phyloP scores from a whole-genome alignment of 805 yeast species.

The Wickerhamiella sergipiensis region DNA sequence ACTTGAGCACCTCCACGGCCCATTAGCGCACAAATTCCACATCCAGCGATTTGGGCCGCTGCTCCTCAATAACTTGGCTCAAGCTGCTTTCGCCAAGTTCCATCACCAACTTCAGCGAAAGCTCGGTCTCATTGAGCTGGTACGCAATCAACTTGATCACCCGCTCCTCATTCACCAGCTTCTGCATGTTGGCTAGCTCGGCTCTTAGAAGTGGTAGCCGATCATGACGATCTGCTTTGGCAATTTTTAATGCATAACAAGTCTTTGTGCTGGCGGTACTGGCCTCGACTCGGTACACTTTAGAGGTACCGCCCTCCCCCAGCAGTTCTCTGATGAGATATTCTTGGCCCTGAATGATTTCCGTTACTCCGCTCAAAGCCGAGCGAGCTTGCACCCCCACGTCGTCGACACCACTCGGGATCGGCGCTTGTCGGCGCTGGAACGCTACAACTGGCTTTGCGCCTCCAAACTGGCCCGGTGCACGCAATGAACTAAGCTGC shows the following conservation, averaged over 20 bases:
- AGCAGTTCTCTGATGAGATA: slow-evolving; percentile 66
- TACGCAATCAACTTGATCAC: slow-evolving; percentile 72
- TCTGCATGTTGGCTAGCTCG: slow-evolving; percentile 63
- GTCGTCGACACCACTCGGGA: background rate
- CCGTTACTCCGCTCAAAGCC: background rate
- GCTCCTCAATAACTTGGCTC: slow-evolving; percentile 59
- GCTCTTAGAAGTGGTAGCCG: slow-evolving; percentile 50
- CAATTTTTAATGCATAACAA: slow-evolving; percentile 68
- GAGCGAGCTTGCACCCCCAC: background rate
- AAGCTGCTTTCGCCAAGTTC: slow-evolving; percentile 91
- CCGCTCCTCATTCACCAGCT: slow-evolving; percentile 45
- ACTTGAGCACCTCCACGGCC: slow-evolving; percentile 68
- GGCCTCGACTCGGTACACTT: slow-evolving; percentile 66
- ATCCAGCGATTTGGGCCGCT: slow-evolving; percentile 42
- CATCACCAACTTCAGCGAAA: slow-evolving; percentile 64
- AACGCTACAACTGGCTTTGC: background rate
- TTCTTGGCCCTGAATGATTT: background rate
- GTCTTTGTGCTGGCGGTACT: slow-evolving; percentile 28
- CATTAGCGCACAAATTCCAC: slow-evolving; percentile 74
- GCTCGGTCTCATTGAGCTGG: slow-evolving; percentile 38
- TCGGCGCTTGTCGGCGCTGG: background rate
- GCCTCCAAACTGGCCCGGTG: background rate
- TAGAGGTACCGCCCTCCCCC: slow-evolving; percentile 89
- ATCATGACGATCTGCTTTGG: slow-evolving; percentile 60
- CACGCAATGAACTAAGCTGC: background rate